A percentile compares a stretch with the other conserved stretches of the same genome.
phyloP scores from a whole-genome alignment of 1,139 yeast genomes.

The Candida sp. region DNA sequence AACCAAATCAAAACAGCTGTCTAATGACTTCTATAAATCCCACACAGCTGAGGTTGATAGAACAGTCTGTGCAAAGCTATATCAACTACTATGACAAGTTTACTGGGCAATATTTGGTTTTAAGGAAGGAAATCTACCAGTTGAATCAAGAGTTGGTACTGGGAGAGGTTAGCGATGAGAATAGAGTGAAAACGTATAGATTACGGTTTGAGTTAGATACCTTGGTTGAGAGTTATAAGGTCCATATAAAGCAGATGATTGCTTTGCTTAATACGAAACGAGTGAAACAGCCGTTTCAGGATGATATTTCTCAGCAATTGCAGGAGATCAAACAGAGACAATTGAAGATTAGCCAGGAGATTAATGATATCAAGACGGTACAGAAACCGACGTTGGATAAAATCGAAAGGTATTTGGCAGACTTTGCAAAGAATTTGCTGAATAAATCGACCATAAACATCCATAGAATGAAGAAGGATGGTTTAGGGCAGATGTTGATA shows the following conservation, averaged over 20 bases:
- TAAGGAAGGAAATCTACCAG: slow-evolving; percentile 32
- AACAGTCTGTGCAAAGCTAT: slow-evolving; percentile 26
- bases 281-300: slow-evolving; percentile 16
- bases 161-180: slow-evolving; percentile 8
- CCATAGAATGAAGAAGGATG: background rate
- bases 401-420: slow-evolving; percentile 23
- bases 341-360: slow-evolving; percentile 15
- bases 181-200: slow-evolving; percentile 14
- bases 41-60: slow-evolving; percentile 19
- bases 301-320: slow-evolving; percentile 18
- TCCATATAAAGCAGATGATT: slow-evolving; percentile 21
- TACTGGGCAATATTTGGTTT: slow-evolving; percentile 27
- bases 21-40: slow-evolving; percentile 7
- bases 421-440: slow-evolving; percentile 19
- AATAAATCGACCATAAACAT: background rate
- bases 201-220: slow-evolving; percentile 25
- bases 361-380: slow-evolving; percentile 24
- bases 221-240: slow-evolving; percentile 20
- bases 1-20: too few species aligned
- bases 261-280: slow-evolving; percentile 17
- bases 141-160: slow-evolving; percentile 13
- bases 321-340: slow-evolving; percentile 16
- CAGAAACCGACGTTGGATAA: slow-evolving; percentile 37
- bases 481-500: slow-evolving; percentile 11
- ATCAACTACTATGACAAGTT: slow-evolving; percentile 33